These are phyloP conservation scores for Lasiosphaeris hirsuta DNA, from an alignment of 495 filamentous ascomycete genomes.

Conservation along the genomic window DNA sequence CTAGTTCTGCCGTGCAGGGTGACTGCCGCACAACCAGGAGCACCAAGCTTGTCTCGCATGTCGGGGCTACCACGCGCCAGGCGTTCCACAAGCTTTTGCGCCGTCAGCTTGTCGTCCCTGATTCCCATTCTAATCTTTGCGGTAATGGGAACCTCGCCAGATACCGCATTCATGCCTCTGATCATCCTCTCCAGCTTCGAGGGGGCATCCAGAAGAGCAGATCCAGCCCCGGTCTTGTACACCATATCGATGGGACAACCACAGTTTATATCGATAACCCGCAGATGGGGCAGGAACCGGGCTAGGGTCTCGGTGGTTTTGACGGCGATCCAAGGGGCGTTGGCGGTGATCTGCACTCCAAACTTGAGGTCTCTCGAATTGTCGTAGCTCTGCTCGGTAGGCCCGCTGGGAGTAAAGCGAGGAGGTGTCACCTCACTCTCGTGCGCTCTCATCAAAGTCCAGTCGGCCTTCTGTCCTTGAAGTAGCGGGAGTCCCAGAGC, in stretches of 20 bases:
- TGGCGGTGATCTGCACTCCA: slow-evolving; percentile 86
- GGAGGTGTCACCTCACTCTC: slow-evolving; percentile 72
- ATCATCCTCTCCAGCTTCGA: slow-evolving; percentile 88
- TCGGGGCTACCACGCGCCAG: slow-evolving; percentile 75
- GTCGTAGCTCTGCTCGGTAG: slow-evolving; percentile 68
- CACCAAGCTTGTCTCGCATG: slow-evolving; percentile 55
- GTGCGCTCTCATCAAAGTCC: slow-evolving; percentile 90
- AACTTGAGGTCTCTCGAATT: slow-evolving; percentile 80
- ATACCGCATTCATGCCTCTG: slow-evolving; percentile 90
- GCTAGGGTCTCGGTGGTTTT: slow-evolving; percentile 83
- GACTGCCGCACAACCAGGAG: slow-evolving; percentile 82
- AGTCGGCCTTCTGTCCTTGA: slow-evolving; percentile 88
- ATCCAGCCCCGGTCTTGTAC: slow-evolving; percentile 80
- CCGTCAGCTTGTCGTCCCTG: slow-evolving; percentile 71
- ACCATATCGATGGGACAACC: slow-evolving; percentile 95
- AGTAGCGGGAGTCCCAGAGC: slow-evolving; percentile 86
- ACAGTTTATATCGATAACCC: slow-evolving; percentile 91
- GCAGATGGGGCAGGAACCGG: slow-evolving; percentile 69
- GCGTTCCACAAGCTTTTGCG: slow-evolving; percentile 76
- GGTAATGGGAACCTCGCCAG: slow-evolving; percentile 80
- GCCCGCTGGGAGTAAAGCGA: slow-evolving; percentile 40
- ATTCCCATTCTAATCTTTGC: slow-evolving; percentile 94
- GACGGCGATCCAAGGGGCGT: slow-evolving; percentile 80
- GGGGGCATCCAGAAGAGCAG: slow-evolving; percentile 83
- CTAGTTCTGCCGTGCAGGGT: slow-evolving; percentile 90